These are phyloP conservation scores for Globisporangium echinulatum DNA, from an alignment of 352 stramenopile species.

Conservation along the genomic window DNA sequence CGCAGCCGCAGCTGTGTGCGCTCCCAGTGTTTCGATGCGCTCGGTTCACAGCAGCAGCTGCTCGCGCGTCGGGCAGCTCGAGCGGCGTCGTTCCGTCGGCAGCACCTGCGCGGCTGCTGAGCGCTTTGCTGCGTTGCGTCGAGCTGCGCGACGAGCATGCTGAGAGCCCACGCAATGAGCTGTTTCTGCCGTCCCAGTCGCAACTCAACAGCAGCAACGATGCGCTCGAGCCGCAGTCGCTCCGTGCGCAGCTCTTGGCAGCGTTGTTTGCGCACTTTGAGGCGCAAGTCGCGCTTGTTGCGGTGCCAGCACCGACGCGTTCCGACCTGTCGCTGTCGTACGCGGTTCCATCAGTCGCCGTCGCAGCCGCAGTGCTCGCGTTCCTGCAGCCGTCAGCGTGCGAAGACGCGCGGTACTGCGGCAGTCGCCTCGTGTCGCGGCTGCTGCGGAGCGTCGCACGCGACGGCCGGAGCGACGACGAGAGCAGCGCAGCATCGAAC, in stretches of 20 bases:
- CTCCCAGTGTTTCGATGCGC: slow-evolving; percentile 33
- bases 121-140: slow-evolving; percentile 12
- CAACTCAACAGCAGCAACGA: background rate
- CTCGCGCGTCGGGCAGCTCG: slow-evolving; percentile 1
- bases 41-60: background rate
- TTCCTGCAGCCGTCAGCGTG: slow-evolving; percentile 20
- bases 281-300: background rate
- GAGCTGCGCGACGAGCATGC: slow-evolving; percentile 10
- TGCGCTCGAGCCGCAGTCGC: background rate
- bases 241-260: slow-evolving; percentile 9
- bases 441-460: slow-evolving; percentile 34
- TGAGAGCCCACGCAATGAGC: background rate
- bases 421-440: slow-evolving; percentile 20
- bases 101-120: slow-evolving; percentile 13
- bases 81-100: slow-evolving; percentile 3
- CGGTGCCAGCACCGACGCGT: background rate
- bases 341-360: slow-evolving; percentile 26
- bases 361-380: slow-evolving; percentile 27
- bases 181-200: background rate
- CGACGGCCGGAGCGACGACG: background rate
- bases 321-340: background rate
- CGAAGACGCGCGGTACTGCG: slow-evolving; percentile 1
- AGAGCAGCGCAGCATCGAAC: slow-evolving; percentile 12
- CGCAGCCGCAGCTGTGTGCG: slow-evolving; percentile 29
- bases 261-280: slow-evolving; percentile 11